phyloP scores from a whole-genome alignment of 202 grass and related monocot species.

The Zoysia matrella region DNA sequence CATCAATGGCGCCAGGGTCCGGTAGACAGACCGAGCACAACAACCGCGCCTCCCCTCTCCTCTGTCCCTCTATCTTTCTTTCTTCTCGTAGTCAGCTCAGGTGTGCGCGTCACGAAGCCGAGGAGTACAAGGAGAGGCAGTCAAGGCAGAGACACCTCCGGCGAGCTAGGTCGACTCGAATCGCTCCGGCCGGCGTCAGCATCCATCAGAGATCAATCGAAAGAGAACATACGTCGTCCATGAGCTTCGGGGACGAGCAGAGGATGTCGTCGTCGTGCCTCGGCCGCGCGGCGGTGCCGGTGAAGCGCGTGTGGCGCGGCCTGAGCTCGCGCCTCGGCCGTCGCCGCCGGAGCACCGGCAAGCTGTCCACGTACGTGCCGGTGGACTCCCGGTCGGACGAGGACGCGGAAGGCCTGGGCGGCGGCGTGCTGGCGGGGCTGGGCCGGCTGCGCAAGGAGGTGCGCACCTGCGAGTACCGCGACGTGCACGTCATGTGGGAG shows the following conservation, averaged over 20 bases:
- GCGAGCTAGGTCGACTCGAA: no score
- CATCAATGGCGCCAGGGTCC: background rate
- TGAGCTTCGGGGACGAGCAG: background rate
- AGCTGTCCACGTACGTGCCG: background rate
- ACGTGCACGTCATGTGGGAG: slow-evolving; percentile 85
- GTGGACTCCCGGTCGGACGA: background rate
- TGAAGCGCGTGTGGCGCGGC: slow-evolving; percentile 57
- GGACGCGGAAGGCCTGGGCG: background rate
- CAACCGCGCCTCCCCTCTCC: background rate
- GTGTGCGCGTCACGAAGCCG: background rate
- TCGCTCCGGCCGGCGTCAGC: no score
- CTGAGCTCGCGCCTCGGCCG: slow-evolving; percentile 49
- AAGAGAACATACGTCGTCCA: no score
- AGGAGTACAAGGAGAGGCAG: background rate
- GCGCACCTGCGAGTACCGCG: slow-evolving; percentile 71
- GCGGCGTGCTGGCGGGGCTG: slow-evolving; percentile 41
- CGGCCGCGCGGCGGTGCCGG: slow-evolving; percentile 43
- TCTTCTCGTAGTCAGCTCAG: background rate
- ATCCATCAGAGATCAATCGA: background rate
- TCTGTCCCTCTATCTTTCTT: background rate
- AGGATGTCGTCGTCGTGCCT: slow-evolving; percentile 37
- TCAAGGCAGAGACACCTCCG: no score
- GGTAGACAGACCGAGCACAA: background rate
- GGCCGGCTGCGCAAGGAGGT: slow-evolving; percentile 62
- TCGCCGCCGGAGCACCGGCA: slow-evolving; percentile 51